Evolutionary conservation across 2,329 filamentous ascomycete genomes (phyloP).

Genomic region (Talaromyces amestolkiae): DNA sequence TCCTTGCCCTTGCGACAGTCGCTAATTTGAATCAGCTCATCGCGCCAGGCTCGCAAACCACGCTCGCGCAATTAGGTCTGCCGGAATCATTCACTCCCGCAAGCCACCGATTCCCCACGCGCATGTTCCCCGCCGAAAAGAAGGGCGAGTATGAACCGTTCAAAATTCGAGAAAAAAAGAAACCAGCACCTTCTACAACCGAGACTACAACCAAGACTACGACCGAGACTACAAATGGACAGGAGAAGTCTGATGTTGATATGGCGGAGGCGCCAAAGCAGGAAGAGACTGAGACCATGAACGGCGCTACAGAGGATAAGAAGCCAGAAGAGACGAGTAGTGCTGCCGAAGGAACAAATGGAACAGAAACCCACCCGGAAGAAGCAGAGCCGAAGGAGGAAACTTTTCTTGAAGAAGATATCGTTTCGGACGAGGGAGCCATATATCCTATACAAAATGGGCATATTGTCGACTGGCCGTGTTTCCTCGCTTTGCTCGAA

Average conservation of each 20-base stretch:
- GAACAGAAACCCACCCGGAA: constrained; percentile 17
- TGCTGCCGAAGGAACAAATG: constrained; percentile 3
- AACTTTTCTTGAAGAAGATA: constrained; percentile 79
- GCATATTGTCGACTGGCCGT: constrained; percentile 83
- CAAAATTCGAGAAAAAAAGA: constrained; percentile 61
- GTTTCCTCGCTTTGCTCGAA: constrained; percentile 88
- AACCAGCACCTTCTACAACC: constrained; percentile 26
- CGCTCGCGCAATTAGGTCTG: constrained; percentile 85
- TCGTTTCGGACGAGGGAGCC: constrained; percentile 81
- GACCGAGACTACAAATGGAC: not conserved
- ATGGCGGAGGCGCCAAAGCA: constrained; percentile 43
- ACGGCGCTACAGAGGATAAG: not conserved
- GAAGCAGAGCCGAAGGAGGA: constrained; percentile 38
- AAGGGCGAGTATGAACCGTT: constrained; percentile 78
- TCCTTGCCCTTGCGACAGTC: not conserved
- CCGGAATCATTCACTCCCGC: constrained; percentile 89
- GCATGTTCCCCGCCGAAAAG: constrained; percentile 84
- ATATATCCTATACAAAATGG: constrained; percentile 82
- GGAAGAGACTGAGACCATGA: constrained; percentile 7
- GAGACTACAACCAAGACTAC: not conserved
- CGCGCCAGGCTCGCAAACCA: constrained; percentile 75
- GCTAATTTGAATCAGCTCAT: constrained; percentile 42
- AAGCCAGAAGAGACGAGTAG: not conserved
- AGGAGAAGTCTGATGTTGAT: constrained; percentile 40
- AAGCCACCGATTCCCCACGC: constrained; percentile 79